phyloP scores from a whole-genome alignment of 1,284 basidiomycete genomes.

The Cutaneotrichosporon spelunceum region DNA sequence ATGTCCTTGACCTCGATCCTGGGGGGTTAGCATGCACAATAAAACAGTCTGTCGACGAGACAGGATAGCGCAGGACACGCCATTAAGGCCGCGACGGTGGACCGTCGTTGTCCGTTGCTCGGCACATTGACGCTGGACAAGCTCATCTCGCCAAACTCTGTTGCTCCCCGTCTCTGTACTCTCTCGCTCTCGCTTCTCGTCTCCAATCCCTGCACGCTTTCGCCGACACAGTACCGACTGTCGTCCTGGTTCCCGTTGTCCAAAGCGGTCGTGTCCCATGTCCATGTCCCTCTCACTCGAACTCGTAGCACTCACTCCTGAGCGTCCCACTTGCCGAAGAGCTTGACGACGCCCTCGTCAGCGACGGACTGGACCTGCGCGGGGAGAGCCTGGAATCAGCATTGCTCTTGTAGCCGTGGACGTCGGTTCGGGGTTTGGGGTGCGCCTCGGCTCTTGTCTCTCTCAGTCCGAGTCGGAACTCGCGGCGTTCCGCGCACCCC shows the following conservation, averaged over 20 bases:
- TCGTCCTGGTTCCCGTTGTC: not conserved
- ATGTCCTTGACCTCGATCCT: conserved; percentile 99
- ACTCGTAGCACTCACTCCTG: conserved; percentile 69
- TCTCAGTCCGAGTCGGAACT: not conserved
- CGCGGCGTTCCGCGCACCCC: not conserved
- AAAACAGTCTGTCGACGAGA: not conserved
- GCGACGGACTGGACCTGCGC: conserved; percentile 80
- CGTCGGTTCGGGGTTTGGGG: not conserved
- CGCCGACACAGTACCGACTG: not conserved
- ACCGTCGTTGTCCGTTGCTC: not conserved
- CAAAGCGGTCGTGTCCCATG: not conserved
- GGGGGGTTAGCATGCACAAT: conserved; percentile 14
- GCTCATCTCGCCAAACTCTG: not conserved
- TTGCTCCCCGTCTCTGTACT: not conserved
- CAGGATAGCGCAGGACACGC: not conserved
- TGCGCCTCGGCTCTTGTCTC: not conserved
- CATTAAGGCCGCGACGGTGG: not conserved
- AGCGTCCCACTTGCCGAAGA: conserved; percentile 96
- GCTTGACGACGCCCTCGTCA: conserved; percentile 69
- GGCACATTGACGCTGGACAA: not conserved
- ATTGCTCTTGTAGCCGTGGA: not conserved
- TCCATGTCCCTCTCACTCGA: not conserved
- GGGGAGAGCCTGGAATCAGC: conserved; percentile 58
- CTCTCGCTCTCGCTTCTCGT: not conserved
- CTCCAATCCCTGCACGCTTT: not conserved